Evolutionary conservation across 2,329 filamentous ascomycete genomes (phyloP).

Genomic region (Rachicladosporium sp.): DNA sequence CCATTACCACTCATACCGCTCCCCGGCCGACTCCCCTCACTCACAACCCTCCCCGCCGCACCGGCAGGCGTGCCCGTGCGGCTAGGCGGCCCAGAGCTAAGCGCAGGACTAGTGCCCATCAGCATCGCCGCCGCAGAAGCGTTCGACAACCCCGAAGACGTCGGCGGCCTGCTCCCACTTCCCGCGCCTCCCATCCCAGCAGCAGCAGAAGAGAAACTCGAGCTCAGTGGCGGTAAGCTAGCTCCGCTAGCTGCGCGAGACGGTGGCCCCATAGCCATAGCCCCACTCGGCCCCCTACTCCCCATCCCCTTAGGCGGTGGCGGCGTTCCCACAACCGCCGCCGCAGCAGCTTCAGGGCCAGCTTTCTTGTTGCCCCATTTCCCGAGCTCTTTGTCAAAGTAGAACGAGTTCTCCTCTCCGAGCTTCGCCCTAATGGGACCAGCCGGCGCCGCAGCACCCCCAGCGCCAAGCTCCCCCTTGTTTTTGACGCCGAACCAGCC

Average conservation of each 20-base stretch:
- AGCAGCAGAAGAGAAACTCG: no score
- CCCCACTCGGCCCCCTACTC: slow-evolving; percentile 6
- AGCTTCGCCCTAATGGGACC: slow-evolving; percentile 83
- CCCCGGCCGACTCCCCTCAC: slow-evolving; percentile 40
- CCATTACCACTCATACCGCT: slow-evolving; percentile 57
- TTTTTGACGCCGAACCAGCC: slow-evolving; percentile 68
- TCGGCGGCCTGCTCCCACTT: slow-evolving; percentile 7
- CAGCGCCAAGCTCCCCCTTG: slow-evolving; percentile 43
- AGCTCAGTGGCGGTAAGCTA: no score
- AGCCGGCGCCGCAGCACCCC: slow-evolving; percentile 15
- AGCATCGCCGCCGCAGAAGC: slow-evolving; percentile 5
- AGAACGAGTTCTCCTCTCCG: slow-evolving; percentile 83
- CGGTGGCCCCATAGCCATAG: slow-evolving; percentile 14
- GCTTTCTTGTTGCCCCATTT: slow-evolving; percentile 98
- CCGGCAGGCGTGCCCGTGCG: slow-evolving; percentile 17
- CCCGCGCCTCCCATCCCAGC: slow-evolving; percentile 1
- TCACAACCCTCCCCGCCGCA: background rate
- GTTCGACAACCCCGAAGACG: slow-evolving; percentile 7
- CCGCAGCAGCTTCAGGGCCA: slow-evolving; percentile 46
- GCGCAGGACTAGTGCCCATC: slow-evolving; percentile 1
- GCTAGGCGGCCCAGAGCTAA: slow-evolving; percentile 18
- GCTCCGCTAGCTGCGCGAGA: slow-evolving; percentile 14
- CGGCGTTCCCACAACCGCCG: slow-evolving; percentile 45
- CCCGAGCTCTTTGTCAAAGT: slow-evolving; percentile 90
- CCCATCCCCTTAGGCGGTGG: slow-evolving; percentile 56